phyloP scores from a whole-genome alignment of 805 yeast species.

The Zygoascus biomembranicola region DNA sequence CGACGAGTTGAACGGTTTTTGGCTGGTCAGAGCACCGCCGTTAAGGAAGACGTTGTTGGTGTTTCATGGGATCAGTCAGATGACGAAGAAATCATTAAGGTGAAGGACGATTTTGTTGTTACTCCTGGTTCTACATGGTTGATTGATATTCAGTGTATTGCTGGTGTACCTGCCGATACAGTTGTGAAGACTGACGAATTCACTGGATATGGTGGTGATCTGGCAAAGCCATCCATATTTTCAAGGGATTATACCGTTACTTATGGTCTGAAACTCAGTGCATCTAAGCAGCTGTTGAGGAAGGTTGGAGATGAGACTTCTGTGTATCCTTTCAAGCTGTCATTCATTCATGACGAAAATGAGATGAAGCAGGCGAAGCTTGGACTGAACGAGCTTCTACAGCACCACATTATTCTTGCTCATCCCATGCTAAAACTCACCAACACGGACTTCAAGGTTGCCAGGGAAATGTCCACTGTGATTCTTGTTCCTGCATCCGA shows the following conservation, averaged over 20 bases:
- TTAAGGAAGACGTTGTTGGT: slow-evolving; percentile 91
- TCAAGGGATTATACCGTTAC: slow-evolving; percentile 81
- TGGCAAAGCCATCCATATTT: slow-evolving; percentile 44
- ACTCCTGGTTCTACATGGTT: slow-evolving; percentile 78
- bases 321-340: slow-evolving; percentile 86
- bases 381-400: slow-evolving; percentile 72
- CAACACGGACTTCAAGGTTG: slow-evolving; percentile 37
- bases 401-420: slow-evolving; percentile 68
- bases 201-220: slow-evolving; percentile 18
- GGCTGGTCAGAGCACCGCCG: slow-evolving; percentile 85
- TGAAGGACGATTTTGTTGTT: slow-evolving; percentile 57
- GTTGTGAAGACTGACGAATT: slow-evolving; percentile 21
- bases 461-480: slow-evolving; percentile 75
- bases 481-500: slow-evolving; percentile 39
- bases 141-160: slow-evolving; percentile 72
- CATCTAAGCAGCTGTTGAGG: slow-evolving; percentile 62
- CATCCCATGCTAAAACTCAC: slow-evolving; percentile 66
- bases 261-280: slow-evolving; percentile 66
- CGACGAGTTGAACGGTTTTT: slow-evolving; percentile 88
- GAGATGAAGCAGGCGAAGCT: slow-evolving; percentile 58
- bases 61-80: slow-evolving; percentile 38
- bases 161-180: slow-evolving; percentile 40
- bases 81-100: slow-evolving; percentile 12
- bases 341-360: slow-evolving; percentile 54
- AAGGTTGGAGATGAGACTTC: slow-evolving; percentile 66